Conservation (phyloP, 345 rosid species). For the Litchi chinensis region DNA sequence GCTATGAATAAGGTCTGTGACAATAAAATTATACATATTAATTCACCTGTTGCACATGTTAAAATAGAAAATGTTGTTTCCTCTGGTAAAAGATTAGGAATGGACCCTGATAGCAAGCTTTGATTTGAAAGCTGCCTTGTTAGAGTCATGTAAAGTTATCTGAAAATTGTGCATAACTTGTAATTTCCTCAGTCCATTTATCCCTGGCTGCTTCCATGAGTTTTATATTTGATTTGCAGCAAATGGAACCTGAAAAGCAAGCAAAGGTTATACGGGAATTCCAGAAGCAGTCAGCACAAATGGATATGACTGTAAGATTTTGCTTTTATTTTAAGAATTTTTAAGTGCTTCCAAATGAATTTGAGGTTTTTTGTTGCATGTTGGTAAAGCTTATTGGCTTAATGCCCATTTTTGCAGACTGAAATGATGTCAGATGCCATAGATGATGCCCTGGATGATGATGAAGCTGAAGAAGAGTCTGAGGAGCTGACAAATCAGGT, state of each 20-base stretch:
- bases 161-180: background rate
- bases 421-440: conserved; percentile 97
- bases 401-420: conserved; percentile 49
- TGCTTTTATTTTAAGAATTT: conserved; percentile 15
- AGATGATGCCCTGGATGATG: conserved; percentile 85
- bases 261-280: conserved; percentile 76
- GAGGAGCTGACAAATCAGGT: conserved; percentile 97
- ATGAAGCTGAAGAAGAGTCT: conserved; percentile 94
- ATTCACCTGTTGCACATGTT: background rate
- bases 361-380: conserved; percentile 11
- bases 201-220: background rate
- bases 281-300: conserved; percentile 89
- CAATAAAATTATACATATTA: background rate
- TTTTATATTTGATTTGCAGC: conserved; percentile 47
- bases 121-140: conserved; percentile 8
- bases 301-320: conserved; percentile 95
- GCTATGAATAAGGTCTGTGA: conserved; percentile 81
- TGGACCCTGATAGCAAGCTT: conserved; percentile 6
- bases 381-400: conserved; percentile 22
- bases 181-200: conserved; percentile 7
- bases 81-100: background rate
- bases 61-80: conserved; percentile 5
- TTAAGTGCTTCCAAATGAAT: background rate
- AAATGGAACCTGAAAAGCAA: conserved; percentile 95
- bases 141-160: background rate